A percentile compares a stretch with the other conserved stretches of the same genome.
Evolutionary conservation across 106 monocot species (phyloP).

Genomic region (Dendrobium catenatum): DNA sequence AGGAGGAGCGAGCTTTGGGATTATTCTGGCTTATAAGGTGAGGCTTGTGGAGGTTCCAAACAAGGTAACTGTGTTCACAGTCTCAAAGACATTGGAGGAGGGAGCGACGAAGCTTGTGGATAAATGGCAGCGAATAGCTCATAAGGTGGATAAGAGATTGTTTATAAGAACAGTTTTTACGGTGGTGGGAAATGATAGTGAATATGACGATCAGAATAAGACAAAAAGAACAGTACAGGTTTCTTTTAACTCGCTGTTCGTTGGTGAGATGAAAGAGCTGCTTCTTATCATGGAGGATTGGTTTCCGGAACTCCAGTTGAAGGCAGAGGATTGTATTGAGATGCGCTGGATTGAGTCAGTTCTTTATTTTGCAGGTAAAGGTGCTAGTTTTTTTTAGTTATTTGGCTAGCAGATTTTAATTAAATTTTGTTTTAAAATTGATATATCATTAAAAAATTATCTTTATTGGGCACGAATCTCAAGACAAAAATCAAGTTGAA

Average conservation of each 20-base stretch:
- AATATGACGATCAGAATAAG: not conserved
- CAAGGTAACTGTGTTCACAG: not conserved
- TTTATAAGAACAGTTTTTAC: not conserved
- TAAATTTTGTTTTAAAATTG: too few relatives aligned
- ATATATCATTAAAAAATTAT: too few relatives aligned
- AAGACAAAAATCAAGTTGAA: too few relatives aligned
- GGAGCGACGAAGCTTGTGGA: not conserved
- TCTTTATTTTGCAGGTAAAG: slow-evolving; percentile 4
- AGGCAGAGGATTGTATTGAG: slow-evolving; percentile 21
- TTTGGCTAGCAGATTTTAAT: too few relatives aligned
- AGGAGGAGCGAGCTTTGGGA: slow-evolving; percentile 43
- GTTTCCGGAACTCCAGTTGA: slow-evolving; percentile 28
- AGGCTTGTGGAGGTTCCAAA: slow-evolving; percentile 25
- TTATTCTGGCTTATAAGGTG: slow-evolving; percentile 34
- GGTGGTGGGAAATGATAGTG: not conserved
- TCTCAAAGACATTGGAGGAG: not conserved
- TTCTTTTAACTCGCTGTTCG: slow-evolving; percentile 20
- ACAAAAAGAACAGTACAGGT: not conserved
- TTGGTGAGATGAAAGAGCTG: slow-evolving; percentile 16
- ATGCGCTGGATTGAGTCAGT: slow-evolving; percentile 35
- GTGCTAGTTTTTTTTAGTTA: too few relatives aligned
- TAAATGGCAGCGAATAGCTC: slow-evolving; percentile 3
- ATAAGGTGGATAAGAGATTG: not conserved
- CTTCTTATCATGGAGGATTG: slow-evolving; percentile 13
- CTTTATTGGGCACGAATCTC: too few relatives aligned